Base-by-base conservation (phyloP, 768 basidiomycete species). In the Leccinum ochraceum region DNA sequence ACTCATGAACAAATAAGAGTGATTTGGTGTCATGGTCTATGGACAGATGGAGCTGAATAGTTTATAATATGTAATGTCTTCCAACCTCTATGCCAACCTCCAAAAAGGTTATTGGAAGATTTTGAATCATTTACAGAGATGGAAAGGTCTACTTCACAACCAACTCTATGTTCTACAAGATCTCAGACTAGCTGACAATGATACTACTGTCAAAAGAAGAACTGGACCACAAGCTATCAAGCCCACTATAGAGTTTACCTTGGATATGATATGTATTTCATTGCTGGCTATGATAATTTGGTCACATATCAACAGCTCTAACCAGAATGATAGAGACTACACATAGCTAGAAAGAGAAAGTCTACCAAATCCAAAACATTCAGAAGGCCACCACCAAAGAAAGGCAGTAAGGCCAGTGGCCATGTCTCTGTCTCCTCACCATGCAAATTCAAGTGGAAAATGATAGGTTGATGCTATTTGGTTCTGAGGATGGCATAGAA, bases 1-100 rank as follows among this genome's bases (percentile, higher is more conserved):
- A 16, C 36, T 65, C 13, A 59, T 63, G 53, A 20, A 39, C 9
- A 28, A 54, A 39, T 6, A 48, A n/a, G 32, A 53, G n/a, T 22
- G 7, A 1, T 55, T 59, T 3, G 0, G 24, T 7, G 4, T 59
- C 39, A 52, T 9, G 0, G 49, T 28, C 28, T 28, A 28, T 28
- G 28, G 7, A 53, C 9, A 17, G 39, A 9, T 42, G 59, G 16
- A 22, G 20, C 13, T 39, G 54, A 14, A 62, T 62, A 5, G 52
- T 62, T 30, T 55, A 54, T 10, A 28, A 24, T 7, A 3, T 44
- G 16, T 7, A 49, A 13, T 24, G 11, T 13, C 24, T 49, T 22
- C 48, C 48, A 26, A 26, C 11, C 20, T 9, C 48, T 24, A 22
- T 24, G 24, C 5, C 4, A 14, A 49, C 11, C 14, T 49, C 48